These are phyloP conservation scores for Paraleonurus japonicus DNA, from an alignment of 257 asterid genomes.

Conservation along the genomic window DNA sequence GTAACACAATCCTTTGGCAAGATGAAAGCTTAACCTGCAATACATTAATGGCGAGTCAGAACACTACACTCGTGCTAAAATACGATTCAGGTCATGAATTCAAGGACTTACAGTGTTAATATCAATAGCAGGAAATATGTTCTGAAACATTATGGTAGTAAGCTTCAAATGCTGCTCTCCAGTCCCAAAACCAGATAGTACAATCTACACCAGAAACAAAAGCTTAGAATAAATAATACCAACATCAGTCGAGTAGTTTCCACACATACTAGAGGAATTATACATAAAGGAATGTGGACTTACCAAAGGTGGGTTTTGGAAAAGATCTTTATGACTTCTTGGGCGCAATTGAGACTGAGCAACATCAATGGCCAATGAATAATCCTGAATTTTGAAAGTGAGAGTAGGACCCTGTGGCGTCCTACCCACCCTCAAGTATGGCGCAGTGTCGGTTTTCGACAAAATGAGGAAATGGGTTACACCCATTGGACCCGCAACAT, in stretches of 20 bases:
- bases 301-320: slow-evolving; percentile 86
- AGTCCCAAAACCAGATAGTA: slow-evolving; percentile 94
- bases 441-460: slow-evolving; percentile 75
- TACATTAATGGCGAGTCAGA: slow-evolving; percentile 9
- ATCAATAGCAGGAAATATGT: slow-evolving; percentile 93
- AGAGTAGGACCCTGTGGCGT: slow-evolving; percentile 95
- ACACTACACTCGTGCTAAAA: slow-evolving; percentile 15
- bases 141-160: slow-evolving; percentile 83
- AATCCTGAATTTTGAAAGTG: slow-evolving; percentile 77
- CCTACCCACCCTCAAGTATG: slow-evolving; percentile 77
- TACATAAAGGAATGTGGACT: neutral
- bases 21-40: slow-evolving; percentile 87
- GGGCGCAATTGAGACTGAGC: slow-evolving; percentile 81
- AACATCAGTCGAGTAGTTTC: neutral
- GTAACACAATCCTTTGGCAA: slow-evolving; percentile 94
- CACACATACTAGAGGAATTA: neutral
- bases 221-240: neutral
- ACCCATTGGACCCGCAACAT: slow-evolving; percentile 88
- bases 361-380: slow-evolving; percentile 75
- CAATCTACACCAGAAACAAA: slow-evolving; percentile 50
- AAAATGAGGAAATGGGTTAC: slow-evolving; percentile 89
- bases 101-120: slow-evolving; percentile 69
- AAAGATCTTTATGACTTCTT: slow-evolving; percentile 75
- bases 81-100: neutral
- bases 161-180: slow-evolving; percentile 96